A percentile compares a stretch with the other conserved stretches of the same genome.
Conservation (phyloP, 352 stramenopile genomes). For the Phytopythium ostracodes region DNA sequence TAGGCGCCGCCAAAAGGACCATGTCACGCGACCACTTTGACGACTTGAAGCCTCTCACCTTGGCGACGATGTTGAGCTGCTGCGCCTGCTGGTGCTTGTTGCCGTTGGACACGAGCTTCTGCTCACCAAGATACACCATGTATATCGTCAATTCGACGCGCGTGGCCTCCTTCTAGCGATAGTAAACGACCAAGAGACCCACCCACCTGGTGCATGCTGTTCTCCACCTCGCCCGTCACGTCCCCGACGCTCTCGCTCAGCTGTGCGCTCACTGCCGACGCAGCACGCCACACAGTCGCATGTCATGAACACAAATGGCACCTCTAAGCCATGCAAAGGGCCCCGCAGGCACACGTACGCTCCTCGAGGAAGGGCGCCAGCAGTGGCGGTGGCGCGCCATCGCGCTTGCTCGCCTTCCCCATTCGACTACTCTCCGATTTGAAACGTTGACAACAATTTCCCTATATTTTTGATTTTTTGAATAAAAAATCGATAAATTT, state of each 20-base stretch:
- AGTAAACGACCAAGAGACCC: neutral
- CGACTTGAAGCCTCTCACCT: slow-evolving; percentile 24
- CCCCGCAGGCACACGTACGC: slow-evolving; percentile 21
- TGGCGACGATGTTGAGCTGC: slow-evolving; percentile 56
- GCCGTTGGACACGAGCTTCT: slow-evolving; percentile 39
- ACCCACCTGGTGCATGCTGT: slow-evolving; percentile 55
- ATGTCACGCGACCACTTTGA: neutral
- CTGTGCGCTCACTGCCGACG: slow-evolving; percentile 32
- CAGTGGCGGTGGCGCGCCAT: slow-evolving; percentile 23
- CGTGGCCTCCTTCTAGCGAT: neutral
- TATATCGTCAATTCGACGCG: neutral
- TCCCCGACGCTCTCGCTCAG: slow-evolving; percentile 44
- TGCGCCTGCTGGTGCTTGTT: slow-evolving; percentile 60
- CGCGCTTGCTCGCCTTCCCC: slow-evolving; percentile 6
- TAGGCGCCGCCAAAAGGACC: neutral
- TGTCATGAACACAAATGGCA: neutral
- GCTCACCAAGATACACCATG: slow-evolving; percentile 2
- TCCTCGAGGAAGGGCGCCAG: slow-evolving; percentile 50
- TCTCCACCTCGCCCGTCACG: slow-evolving; percentile 64
- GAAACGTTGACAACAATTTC: neutral
- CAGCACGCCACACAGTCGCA: neutral
- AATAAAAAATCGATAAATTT: too few species aligned
- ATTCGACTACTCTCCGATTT: neutral
- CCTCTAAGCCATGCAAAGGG: neutral
- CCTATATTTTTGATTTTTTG: too few species aligned